phyloP scores from a whole-genome alignment of 345 rosid genomes.

The Geranium rotundifolium region DNA sequence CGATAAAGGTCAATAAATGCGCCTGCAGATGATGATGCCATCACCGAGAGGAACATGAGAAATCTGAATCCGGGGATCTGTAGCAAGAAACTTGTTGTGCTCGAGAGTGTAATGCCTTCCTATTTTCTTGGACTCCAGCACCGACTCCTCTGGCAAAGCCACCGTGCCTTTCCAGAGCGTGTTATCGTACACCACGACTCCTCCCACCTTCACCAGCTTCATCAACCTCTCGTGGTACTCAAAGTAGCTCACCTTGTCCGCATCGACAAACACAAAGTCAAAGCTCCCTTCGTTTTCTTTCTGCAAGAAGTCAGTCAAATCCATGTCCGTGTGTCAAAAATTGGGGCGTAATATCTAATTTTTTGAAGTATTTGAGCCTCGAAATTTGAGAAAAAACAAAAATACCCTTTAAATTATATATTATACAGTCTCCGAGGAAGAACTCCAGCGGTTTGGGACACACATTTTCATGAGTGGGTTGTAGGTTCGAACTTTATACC shows the following conservation, averaged over 20 bases:
- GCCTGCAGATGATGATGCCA: constrained; percentile 52
- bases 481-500: too few relatives aligned
- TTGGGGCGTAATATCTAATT: too few relatives aligned
- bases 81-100: constrained; percentile 35
- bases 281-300: constrained; percentile 27
- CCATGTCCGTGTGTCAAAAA: too few relatives aligned
- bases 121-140: constrained; percentile 10
- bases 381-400: too few relatives aligned
- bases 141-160: constrained; percentile 16
- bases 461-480: too few relatives aligned
- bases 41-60: constrained; percentile 54
- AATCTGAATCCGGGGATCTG: constrained; percentile 42
- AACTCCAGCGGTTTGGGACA: too few relatives aligned
- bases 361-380: too few relatives aligned
- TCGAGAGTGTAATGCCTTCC: constrained; percentile 20
- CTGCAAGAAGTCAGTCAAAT: too few relatives aligned
- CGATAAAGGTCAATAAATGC: constrained; percentile 7
- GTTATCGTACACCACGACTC: constrained; percentile 33
- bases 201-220: constrained; percentile 32
- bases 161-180: constrained; percentile 37
- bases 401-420: too few relatives aligned
- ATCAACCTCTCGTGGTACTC: constrained; percentile 35
- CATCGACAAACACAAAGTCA: constrained; percentile 46
- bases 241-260: constrained; percentile 31
- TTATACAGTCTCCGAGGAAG: too few relatives aligned